Conservation (phyloP, 495 filamentous ascomycete species). For the Platismatia glauca region DNA sequence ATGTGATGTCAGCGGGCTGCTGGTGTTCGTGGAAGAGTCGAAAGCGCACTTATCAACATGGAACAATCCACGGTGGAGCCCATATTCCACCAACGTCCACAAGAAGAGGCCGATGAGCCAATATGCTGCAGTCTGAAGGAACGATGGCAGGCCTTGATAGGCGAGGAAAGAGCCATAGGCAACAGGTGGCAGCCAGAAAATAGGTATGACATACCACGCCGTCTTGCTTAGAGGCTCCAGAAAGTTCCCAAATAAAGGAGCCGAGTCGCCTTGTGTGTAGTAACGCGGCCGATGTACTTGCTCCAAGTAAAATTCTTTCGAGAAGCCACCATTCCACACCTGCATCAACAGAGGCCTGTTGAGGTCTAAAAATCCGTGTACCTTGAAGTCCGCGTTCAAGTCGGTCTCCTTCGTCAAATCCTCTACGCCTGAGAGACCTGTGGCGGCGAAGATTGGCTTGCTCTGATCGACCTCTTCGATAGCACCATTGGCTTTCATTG, state of each 20-base stretch:
- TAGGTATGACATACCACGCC: constrained; percentile 82
- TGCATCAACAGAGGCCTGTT: constrained; percentile 78
- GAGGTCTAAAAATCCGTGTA: constrained; percentile 89
- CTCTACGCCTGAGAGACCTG: constrained; percentile 77
- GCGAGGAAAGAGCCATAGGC: constrained; percentile 65
- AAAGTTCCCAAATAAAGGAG: constrained; percentile 95
- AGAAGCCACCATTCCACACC: constrained; percentile 81
- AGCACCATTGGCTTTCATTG: constrained; percentile 30
- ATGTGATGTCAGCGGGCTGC: constrained; percentile 6
- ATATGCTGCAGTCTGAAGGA: constrained; percentile 39
- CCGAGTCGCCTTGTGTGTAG: constrained; percentile 85
- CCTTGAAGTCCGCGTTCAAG: constrained; percentile 59
- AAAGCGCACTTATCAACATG: constrained; percentile 75
- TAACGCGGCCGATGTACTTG: constrained; percentile 93
- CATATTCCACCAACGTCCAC: constrained; percentile 90
- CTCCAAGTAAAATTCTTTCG: constrained; percentile 87
- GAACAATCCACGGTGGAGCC: constrained; percentile 85
- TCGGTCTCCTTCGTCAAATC: constrained; percentile 85
- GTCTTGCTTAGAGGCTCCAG: constrained; percentile 91
- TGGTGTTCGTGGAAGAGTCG: neutral
- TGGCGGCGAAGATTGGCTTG: constrained; percentile 55
- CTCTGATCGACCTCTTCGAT: constrained; percentile 22
- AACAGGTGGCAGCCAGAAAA: constrained; percentile 78
- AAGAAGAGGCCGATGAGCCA: constrained; percentile 58
- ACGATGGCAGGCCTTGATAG: constrained; percentile 44